A percentile compares a stretch with the other conserved stretches of the same genome.
These are phyloP conservation scores for Trichoderma hamatum DNA, from an alignment of 2,329 filamentous ascomycete species.

Conservation along the genomic window DNA sequence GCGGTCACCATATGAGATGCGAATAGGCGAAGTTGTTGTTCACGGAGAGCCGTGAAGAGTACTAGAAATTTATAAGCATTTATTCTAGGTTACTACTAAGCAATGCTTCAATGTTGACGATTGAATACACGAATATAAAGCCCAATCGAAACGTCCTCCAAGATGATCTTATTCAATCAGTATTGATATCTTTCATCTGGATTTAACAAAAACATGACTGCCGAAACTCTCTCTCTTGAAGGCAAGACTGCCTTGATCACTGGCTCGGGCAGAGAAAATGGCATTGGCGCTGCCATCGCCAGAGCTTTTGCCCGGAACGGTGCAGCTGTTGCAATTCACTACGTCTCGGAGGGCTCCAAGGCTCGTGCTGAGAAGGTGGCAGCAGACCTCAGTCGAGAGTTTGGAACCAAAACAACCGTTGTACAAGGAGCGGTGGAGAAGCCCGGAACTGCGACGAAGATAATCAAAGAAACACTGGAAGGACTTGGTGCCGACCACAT, in stretches of 20 bases:
- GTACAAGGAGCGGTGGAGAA: background rate
- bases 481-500: background rate
- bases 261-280: constrained; percentile 45
- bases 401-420: background rate
- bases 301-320: constrained; percentile 42
- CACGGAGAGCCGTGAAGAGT: background rate
- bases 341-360: constrained; percentile 39
- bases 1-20: background rate
- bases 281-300: constrained; percentile 47
- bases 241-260: constrained; percentile 48
- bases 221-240: constrained; percentile 36
- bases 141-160: background rate
- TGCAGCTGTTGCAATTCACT: constrained; percentile 43
- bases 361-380: background rate
- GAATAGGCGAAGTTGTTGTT: background rate
- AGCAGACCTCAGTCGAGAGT: background rate
- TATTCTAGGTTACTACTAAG: background rate
- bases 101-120: background rate
- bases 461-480: background rate
- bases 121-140: background rate
- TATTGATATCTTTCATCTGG: background rate
- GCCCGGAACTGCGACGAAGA: background rate
- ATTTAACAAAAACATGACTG: background rate
- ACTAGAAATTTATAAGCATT: background rate
- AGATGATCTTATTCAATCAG: background rate